Percentiles rank a stretch among this genome's conserved stretches.
These are phyloP conservation scores for Hyaloperonospora arabidopsidis DNA, from an alignment of 352 stramenopile species.

Conservation along the genomic window DNA sequence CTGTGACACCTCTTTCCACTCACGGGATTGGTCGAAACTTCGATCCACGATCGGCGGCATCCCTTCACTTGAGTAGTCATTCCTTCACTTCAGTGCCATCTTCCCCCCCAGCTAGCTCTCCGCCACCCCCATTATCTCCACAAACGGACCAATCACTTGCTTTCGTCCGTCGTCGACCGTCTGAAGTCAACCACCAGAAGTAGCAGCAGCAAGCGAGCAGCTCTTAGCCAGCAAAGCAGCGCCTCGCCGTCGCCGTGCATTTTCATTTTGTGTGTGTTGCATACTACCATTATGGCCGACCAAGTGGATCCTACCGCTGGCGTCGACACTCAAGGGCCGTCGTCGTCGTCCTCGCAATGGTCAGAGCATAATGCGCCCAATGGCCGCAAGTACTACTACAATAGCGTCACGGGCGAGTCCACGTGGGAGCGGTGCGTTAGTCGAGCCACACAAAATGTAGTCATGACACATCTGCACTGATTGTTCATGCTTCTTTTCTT, in stretches of 20 bases:
- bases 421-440: slow-evolving; percentile 78
- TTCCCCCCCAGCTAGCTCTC: slow-evolving; percentile 19
- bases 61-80: slow-evolving; percentile 10
- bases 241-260: slow-evolving; percentile 26
- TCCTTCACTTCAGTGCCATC: slow-evolving; percentile 10
- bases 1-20: too few species aligned
- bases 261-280: slow-evolving; percentile 46
- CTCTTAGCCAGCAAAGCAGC: too few species aligned
- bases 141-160: slow-evolving; percentile 19
- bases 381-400: slow-evolving; percentile 90
- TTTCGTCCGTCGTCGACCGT: slow-evolving; percentile 13
- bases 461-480: too few species aligned
- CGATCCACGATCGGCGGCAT: too few species aligned
- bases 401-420: slow-evolving; percentile 82
- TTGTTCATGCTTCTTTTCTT: background rate
- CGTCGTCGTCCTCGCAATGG: slow-evolving; percentile 51
- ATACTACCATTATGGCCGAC: slow-evolving; percentile 55
- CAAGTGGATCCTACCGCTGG: slow-evolving; percentile 43
- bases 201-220: slow-evolving; percentile 13
- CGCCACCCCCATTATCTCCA: slow-evolving; percentile 22
- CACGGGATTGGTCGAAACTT: too few species aligned
- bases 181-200: slow-evolving; percentile 1
- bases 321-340: slow-evolving; percentile 24
- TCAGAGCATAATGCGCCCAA: slow-evolving; percentile 88
- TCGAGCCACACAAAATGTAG: too few species aligned